phyloP scores from a whole-genome alignment of 2,329 filamentous ascomycete species.

The Ophiosphaerella herpotricha region DNA sequence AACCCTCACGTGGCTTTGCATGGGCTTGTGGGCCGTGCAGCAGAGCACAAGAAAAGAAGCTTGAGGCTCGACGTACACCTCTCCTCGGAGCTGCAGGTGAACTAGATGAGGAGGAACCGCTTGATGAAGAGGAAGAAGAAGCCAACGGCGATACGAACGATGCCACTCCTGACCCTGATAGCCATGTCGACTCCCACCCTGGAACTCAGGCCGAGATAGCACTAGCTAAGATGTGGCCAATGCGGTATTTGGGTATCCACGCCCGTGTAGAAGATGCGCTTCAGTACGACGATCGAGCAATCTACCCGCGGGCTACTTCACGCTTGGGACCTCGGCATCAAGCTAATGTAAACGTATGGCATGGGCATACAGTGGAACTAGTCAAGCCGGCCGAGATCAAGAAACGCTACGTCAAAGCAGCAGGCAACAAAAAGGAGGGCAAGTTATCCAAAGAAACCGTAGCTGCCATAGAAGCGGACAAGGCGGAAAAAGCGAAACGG shows the following conservation, averaged over 20 bases:
- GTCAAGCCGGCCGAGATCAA: constrained; percentile 88
- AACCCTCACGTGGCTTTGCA: constrained; percentile 94
- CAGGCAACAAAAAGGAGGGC: constrained; percentile 71
- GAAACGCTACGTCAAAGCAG: constrained; percentile 69
- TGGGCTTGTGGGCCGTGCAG: constrained; percentile 98
- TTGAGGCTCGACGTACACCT: constrained; percentile 88
- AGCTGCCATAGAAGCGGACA: constrained; percentile 81
- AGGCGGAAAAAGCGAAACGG: constrained; percentile 75
- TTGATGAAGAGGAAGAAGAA: constrained; percentile 72
- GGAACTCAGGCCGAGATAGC: constrained; percentile 86
- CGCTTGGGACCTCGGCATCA: constrained; percentile 90
- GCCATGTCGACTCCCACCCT: constrained; percentile 62
- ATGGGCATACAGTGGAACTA: constrained; percentile 83
- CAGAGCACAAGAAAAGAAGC: constrained; percentile 88
- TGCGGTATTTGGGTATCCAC: constrained; percentile 92
- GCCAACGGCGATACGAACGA: constrained; percentile 67
- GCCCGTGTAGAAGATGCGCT: constrained; percentile 93
- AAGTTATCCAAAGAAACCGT: constrained; percentile 80
- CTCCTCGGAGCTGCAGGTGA: constrained; percentile 61
- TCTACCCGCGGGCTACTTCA: constrained; percentile 94
- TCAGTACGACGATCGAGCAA: constrained; percentile 90
- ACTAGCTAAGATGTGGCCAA: constrained; percentile 93
- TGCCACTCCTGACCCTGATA: constrained; percentile 52
- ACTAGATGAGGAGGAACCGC: constrained; percentile 66
- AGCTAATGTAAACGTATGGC: constrained; percentile 83